Percentiles rank a stretch among this genome's conserved stretches.
Conservation (phyloP, 768 basidiomycete species). For the Cubamyces sp. region DNA sequence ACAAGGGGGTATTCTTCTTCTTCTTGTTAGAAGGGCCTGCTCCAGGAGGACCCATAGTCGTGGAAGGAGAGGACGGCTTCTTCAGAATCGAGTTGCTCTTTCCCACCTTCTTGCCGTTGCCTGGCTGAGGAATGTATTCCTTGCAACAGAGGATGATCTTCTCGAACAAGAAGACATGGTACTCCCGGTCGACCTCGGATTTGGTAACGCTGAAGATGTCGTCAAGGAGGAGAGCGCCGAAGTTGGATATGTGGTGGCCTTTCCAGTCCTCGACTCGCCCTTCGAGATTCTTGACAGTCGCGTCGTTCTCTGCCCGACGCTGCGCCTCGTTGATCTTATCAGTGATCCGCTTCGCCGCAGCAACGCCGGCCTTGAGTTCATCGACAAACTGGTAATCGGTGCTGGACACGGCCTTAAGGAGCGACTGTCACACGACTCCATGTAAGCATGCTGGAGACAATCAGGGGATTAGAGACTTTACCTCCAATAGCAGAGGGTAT, state of each 20-base stretch:
- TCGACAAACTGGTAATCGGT: constrained; percentile 71
- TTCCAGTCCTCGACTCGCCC: constrained; percentile 98
- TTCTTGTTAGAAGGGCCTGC: constrained; percentile 63
- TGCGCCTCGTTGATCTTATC: constrained; percentile 96
- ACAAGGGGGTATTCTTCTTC: constrained; percentile 79
- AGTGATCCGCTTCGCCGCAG: constrained; percentile 89
- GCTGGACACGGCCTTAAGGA: constrained; percentile 71
- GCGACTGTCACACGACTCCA: constrained; percentile 49
- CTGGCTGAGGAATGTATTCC: constrained; percentile 67
- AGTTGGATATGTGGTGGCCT: constrained; percentile 93
- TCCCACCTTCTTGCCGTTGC: constrained; percentile 65
- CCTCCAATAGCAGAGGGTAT: constrained; percentile 93
- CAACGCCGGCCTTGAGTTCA: constrained; percentile 83
- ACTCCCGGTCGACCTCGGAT: constrained; percentile 94
- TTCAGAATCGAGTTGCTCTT: constrained; percentile 92
- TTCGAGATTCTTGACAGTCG: constrained; percentile 85
- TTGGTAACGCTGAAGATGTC: constrained; percentile 97
- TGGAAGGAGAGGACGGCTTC: constrained; percentile 64
- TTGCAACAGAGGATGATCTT: constrained; percentile 99
- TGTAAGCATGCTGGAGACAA: constrained; percentile 10
- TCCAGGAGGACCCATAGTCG: constrained; percentile 49
- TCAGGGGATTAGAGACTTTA: constrained; percentile 43
- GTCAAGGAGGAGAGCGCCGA: constrained; percentile 92
- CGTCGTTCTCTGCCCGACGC: constrained; percentile 87
- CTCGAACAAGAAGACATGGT: constrained; percentile 98